phyloP scores from a whole-genome alignment of 1,284 basidiomycete genomes.

The Cutaneotrichosporon sp. region DNA sequence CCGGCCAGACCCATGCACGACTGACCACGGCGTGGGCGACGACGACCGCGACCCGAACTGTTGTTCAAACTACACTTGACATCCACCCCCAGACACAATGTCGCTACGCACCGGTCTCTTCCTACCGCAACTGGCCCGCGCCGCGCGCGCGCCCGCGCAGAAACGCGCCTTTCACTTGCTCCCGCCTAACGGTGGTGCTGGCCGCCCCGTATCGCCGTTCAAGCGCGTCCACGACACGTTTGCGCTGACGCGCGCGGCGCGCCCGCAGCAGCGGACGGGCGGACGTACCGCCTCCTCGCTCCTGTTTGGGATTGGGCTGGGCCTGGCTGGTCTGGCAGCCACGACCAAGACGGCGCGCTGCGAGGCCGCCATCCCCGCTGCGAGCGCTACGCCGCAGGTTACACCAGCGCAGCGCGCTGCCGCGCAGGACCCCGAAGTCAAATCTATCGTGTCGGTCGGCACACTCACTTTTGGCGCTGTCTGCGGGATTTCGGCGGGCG shows the following conservation, averaged over 20 bases:
- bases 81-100: conserved; percentile 14
- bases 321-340: conserved; percentile 24
- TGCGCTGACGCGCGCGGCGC: conserved; percentile 9
- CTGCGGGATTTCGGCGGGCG: conserved; percentile 78
- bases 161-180: conserved; percentile 21
- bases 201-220: conserved; percentile 12
- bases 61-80: not conserved
- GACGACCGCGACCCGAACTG: too few species aligned
- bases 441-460: conserved; percentile 68
- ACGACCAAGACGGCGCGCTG: conserved; percentile 10
- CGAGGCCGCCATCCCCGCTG: not conserved
- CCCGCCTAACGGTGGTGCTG: conserved; percentile 7
- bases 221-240: conserved; percentile 10
- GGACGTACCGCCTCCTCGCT: conserved; percentile 1
- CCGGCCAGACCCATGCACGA: too few species aligned
- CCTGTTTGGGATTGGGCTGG: conserved; percentile 34
- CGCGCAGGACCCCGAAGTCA: conserved; percentile 25
- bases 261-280: not conserved
- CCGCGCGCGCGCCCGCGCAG: conserved; percentile 7
- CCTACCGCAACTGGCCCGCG: conserved; percentile 16
- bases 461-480: conserved; percentile 83
- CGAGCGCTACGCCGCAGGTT: not conserved
- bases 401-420: not conserved
- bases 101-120: conserved; percentile 24
- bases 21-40: too few species aligned